Evolutionary conservation across 169 alveolate species (phyloP).

Genomic region (Plasmodium knowlesi): DNA sequence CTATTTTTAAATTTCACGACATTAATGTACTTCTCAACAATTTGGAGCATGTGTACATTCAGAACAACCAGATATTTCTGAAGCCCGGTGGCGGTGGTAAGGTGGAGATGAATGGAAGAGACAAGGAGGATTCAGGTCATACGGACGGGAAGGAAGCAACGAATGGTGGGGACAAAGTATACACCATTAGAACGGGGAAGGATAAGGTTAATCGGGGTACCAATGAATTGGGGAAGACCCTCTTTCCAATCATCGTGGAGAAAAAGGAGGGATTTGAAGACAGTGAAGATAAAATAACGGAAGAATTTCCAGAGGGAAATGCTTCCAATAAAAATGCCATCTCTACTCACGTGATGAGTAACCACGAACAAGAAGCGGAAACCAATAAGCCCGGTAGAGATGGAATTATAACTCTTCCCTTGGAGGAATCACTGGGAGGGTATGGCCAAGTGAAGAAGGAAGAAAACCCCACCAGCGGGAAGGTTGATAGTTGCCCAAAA

Average conservation of each 20-base stretch:
- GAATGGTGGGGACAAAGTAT: not conserved
- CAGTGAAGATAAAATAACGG: not conserved
- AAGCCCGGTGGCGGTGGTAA: not conserved
- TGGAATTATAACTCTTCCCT: not conserved
- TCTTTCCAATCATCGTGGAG: not conserved
- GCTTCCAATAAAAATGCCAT: not conserved
- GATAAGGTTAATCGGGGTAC: not conserved
- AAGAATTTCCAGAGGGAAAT: not conserved
- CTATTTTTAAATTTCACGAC: conserved; percentile 58
- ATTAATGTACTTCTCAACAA: conserved; percentile 27
- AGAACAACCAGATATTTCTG: not conserved
- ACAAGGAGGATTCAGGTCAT: not conserved
- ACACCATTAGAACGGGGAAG: not conserved
- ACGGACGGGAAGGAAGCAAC: not conserved
- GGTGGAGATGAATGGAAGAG: not conserved
- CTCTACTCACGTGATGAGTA: not conserved
- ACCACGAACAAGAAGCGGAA: not conserved
- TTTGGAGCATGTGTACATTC: conserved; percentile 3
- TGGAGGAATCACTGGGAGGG: not conserved
- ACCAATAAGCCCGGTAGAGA: not conserved
- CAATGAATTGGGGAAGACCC: not conserved
- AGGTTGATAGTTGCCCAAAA: not conserved
- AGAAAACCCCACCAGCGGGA: not conserved
- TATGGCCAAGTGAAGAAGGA: not conserved
- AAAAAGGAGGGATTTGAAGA: not conserved